Conservation (phyloP, 192 early-diverging fungal genomes). For the Backusella psychrophila region DNA sequence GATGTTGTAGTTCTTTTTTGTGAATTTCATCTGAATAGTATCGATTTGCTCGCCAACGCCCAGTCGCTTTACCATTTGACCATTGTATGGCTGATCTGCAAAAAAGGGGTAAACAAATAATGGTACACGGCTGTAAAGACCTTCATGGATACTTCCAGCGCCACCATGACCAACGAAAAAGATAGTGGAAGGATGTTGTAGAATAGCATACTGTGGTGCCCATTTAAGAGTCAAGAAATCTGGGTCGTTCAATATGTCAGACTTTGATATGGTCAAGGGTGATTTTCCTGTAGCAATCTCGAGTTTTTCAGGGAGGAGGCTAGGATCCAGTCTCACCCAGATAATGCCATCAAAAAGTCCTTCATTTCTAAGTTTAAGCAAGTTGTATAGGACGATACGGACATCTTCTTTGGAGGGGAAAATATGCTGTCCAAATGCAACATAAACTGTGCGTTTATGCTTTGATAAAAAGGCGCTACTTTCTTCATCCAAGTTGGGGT, state of each 20-base stretch:
- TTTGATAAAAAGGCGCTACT: constrained; percentile 11
- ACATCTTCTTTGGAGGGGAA: constrained; percentile 1
- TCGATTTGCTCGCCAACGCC: neutral
- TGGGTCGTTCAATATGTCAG: neutral
- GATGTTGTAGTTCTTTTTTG: neutral
- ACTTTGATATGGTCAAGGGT: neutral
- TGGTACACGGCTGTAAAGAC: constrained; percentile 22
- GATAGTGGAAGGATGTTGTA: constrained; percentile 20
- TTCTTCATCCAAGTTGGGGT: constrained; percentile 2
- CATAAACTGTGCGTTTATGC: constrained; percentile 25
- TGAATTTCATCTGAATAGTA: neutral
- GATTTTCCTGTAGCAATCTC: neutral
- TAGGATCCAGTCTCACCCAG: constrained; percentile 16
- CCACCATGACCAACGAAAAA: constrained; percentile 35
- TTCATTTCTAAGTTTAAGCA: constrained; percentile 6
- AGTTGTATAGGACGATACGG: constrained; percentile 14
- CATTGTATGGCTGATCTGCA: constrained; percentile 28
- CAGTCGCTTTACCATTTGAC: neutral
- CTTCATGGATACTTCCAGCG: constrained; percentile 25
- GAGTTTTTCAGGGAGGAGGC: neutral
- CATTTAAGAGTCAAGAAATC: constrained; percentile 8
- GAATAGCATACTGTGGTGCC: constrained; percentile 34
- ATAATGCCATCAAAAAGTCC: constrained; percentile 35
- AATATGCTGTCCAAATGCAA: constrained; percentile 33
- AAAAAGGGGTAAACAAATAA: constrained; percentile 32